Conservation (phyloP, 306 rosid genomes). For the Cucurbita argyrosperma region DNA sequence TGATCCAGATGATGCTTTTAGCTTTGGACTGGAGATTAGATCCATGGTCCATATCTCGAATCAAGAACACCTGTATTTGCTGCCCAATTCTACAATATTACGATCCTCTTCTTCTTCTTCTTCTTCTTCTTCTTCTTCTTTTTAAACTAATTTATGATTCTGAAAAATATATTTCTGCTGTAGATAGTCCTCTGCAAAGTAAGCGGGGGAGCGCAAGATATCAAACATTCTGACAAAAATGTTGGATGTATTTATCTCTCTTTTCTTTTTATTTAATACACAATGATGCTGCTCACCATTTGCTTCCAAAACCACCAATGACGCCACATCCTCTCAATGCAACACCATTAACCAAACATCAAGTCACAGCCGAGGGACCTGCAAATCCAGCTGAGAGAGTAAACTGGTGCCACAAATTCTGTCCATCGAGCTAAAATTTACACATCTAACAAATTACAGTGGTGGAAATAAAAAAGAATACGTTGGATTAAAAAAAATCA, state of each 20-base stretch:
- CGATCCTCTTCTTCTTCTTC: background rate
- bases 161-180: constrained; percentile 26
- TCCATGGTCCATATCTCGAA: constrained; percentile 74
- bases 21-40: constrained; percentile 39
- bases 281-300: constrained; percentile 88
- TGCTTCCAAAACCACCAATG: constrained; percentile 89
- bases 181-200: constrained; percentile 84
- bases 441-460: background rate
- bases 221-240: background rate
- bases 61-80: constrained; percentile 6
- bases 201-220: constrained; percentile 13
- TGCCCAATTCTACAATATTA: constrained; percentile 1
- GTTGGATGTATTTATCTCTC: background rate
- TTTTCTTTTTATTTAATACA: constrained; percentile 56
- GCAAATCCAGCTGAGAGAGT: constrained; percentile 67
- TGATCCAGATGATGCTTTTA: constrained; percentile 42
- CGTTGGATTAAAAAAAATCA: background rate
- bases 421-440: constrained; percentile 51
- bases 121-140: background rate
- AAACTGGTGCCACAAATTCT: constrained; percentile 53
- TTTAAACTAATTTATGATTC: background rate
- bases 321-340: constrained; percentile 51
- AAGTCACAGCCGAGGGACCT: constrained; percentile 47
- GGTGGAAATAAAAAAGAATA: background rate
- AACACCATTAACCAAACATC: constrained; percentile 36